These are phyloP conservation scores for Colletotrichum abscissum DNA, from an alignment of 2,329 filamentous ascomycete species.

Conservation along the genomic window DNA sequence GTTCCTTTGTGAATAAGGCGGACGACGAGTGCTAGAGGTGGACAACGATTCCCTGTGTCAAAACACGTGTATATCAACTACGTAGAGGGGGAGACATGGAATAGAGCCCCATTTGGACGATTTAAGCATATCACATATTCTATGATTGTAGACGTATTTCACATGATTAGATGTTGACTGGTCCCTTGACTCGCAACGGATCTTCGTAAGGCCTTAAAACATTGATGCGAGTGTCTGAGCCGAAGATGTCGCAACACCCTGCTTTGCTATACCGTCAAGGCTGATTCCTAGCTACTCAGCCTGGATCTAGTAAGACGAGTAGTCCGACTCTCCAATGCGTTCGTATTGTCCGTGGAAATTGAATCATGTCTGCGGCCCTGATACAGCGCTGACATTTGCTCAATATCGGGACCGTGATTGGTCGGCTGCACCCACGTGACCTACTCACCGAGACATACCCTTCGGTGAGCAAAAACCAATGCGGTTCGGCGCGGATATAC, in stretches of 20 bases:
- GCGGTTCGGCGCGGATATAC: constrained; percentile 24
- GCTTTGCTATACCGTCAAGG: neutral
- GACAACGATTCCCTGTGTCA: constrained; percentile 55
- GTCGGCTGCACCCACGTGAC: neutral
- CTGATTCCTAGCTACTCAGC: too few relatives aligned
- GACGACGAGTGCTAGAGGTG: constrained; percentile 42
- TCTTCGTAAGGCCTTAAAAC: neutral
- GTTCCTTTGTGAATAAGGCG: neutral
- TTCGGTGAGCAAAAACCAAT: too few relatives aligned
- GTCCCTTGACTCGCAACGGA: neutral
- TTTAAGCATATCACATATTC: neutral
- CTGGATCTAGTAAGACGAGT: too few relatives aligned
- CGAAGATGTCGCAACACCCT: neutral
- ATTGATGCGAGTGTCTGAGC: neutral
- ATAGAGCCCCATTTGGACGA: constrained; percentile 45
- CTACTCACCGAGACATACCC: neutral
- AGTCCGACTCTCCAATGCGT: neutral
- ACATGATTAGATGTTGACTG: neutral
- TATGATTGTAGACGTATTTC: neutral
- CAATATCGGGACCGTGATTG: constrained; percentile 15
- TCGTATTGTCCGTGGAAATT: neutral
- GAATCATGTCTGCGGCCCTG: neutral
- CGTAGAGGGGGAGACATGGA: constrained; percentile 44
- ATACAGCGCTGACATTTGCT: constrained; percentile 28
- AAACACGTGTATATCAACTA: constrained; percentile 40